Conservation (phyloP, 2,329 filamentous ascomycete genomes). For the Dothiorella sarmentorum region DNA sequence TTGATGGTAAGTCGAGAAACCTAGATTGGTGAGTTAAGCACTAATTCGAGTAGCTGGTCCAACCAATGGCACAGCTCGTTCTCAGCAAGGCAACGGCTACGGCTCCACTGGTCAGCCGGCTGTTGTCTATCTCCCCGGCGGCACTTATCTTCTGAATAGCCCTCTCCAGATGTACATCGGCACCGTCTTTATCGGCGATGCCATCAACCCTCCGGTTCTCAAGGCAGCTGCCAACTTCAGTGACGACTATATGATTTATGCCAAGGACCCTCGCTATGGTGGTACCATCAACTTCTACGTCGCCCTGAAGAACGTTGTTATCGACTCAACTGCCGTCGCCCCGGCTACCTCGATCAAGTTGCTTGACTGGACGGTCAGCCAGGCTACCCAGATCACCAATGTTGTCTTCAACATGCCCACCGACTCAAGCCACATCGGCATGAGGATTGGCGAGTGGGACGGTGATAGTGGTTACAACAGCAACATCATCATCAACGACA, state of each 20-base stretch:
- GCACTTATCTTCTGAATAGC: conserved; percentile 25
- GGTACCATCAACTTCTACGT: conserved; percentile 29
- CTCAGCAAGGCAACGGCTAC: neutral
- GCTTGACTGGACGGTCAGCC: conserved; percentile 30
- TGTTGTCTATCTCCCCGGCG: conserved; percentile 27
- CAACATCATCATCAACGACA: conserved; percentile 23
- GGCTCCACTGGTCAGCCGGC: conserved; percentile 27
- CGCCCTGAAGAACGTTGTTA: conserved; percentile 26
- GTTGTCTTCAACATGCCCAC: conserved; percentile 35
- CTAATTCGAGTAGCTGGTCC: neutral
- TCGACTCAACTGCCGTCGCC: conserved; percentile 26
- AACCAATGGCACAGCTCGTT: conserved; percentile 18
- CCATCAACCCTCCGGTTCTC: conserved; percentile 7
- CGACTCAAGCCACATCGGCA: conserved; percentile 32
- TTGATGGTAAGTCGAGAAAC: neutral
- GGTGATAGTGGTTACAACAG: conserved; percentile 24
- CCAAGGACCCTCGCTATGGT: conserved; percentile 21
- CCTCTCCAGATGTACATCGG: conserved; percentile 23
- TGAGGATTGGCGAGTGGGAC: conserved; percentile 35
- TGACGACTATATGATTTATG: conserved; percentile 21
- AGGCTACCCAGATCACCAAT: conserved; percentile 28
- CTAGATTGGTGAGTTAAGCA: neutral
- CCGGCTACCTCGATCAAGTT: conserved; percentile 21
- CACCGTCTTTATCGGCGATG: conserved; percentile 13
- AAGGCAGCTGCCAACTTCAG: neutral